Evolutionary conservation across 257 asterid species (phyloP).

Genomic region (Solanum dulcamara): DNA sequence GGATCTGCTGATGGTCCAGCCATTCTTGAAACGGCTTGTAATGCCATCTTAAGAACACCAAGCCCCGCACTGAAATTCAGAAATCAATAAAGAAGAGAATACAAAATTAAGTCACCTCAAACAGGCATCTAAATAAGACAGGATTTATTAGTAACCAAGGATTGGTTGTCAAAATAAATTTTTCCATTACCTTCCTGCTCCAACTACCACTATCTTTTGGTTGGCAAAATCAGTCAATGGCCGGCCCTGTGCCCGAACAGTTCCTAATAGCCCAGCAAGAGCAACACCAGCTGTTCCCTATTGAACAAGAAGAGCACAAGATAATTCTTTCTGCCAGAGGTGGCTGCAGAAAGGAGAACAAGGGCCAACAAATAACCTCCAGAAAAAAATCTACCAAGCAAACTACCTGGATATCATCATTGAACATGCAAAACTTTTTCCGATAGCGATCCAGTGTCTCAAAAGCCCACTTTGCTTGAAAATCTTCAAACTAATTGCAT

Average conservation of each 20-base stretch:
- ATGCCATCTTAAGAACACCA: constrained; percentile 98
- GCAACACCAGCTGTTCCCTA: constrained; percentile 99
- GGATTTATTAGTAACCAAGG: constrained; percentile 3
- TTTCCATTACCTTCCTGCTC: constrained; percentile 87
- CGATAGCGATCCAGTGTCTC: constrained; percentile 93
- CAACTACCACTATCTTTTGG: constrained; percentile 95
- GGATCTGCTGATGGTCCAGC: constrained; percentile 69
- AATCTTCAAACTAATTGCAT: constrained; percentile 86
- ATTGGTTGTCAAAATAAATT: background rate
- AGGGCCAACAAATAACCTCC: background rate
- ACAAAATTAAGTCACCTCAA: background rate
- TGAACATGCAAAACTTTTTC: constrained; percentile 96
- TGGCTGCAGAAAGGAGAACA: background rate
- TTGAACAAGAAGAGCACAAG: constrained; percentile 15
- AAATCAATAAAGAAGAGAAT: constrained; percentile 1
- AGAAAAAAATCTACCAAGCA: background rate
- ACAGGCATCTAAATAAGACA: background rate
- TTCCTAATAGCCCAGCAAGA: constrained; percentile 92
- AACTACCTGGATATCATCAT: constrained; percentile 88
- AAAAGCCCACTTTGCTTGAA: constrained; percentile 99
- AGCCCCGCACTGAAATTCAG: constrained; percentile 90
- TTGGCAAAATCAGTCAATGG: constrained; percentile 90
- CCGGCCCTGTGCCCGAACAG: constrained; percentile 91
- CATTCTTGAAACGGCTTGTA: constrained; percentile 91
- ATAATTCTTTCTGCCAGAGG: constrained; percentile 4